These are phyloP conservation scores for Oryza longistaminata DNA, from an alignment of 176 grass and related monocot genomes.

Conservation along the genomic window DNA sequence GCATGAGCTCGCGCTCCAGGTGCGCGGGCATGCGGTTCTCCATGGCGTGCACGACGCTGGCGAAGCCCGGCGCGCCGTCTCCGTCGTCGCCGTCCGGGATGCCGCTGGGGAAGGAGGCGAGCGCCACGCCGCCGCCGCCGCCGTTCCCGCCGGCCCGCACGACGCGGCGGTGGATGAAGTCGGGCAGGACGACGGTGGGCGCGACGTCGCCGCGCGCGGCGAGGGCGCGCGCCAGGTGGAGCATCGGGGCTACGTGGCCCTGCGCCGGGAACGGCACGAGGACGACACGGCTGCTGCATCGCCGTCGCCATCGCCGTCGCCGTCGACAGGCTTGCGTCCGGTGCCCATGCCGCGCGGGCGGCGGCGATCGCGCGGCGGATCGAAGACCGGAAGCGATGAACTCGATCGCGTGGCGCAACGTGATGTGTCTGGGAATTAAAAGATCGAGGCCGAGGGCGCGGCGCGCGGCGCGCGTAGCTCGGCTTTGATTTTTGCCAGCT, in stretches of 20 bases:
- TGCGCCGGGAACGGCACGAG: slow-evolving; percentile 95
- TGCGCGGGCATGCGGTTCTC: slow-evolving; percentile 67
- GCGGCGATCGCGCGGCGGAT: neutral
- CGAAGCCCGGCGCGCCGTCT: slow-evolving; percentile 42
- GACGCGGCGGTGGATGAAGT: slow-evolving; percentile 74
- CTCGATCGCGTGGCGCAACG: neutral
- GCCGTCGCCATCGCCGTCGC: too few species aligned
- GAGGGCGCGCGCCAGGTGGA: slow-evolving; percentile 63
- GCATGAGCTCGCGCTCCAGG: slow-evolving; percentile 58
- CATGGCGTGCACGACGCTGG: slow-evolving; percentile 53
- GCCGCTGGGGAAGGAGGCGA: slow-evolving; percentile 48
- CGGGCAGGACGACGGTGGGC: slow-evolving; percentile 58
- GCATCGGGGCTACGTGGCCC: slow-evolving; percentile 87
- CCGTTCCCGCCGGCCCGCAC: neutral
- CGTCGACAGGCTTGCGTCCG: neutral
- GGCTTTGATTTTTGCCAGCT: neutral
- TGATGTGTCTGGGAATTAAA: slow-evolving; percentile 1
- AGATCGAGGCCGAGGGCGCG: slow-evolving; percentile 13
- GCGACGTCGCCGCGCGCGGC: slow-evolving; percentile 44
- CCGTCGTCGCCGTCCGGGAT: neutral
- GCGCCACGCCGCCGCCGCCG: neutral
- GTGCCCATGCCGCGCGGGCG: slow-evolving; percentile 8
- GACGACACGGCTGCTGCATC: slow-evolving; percentile 1
- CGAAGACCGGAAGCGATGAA: neutral
- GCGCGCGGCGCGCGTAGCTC: neutral